Evolutionary conservation across 352 stramenopile genomes (phyloP).

Genomic region (Phytophthora boehmeriae): DNA sequence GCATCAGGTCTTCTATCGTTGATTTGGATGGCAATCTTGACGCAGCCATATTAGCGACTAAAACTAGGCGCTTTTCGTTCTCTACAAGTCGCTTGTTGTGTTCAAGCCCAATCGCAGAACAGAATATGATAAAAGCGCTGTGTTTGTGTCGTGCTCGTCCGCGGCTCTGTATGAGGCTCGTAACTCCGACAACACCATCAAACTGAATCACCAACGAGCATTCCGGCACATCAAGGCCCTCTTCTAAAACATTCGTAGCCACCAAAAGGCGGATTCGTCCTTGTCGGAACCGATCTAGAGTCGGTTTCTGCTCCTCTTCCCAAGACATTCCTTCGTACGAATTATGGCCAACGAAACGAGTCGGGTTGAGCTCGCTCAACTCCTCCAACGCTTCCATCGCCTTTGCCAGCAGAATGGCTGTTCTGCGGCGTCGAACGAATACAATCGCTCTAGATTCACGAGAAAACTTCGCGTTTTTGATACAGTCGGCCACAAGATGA

Average conservation of each 20-base stretch:
- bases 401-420: constrained; percentile 67
- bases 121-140: constrained; percentile 77
- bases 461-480: constrained; percentile 49
- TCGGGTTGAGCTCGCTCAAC: constrained; percentile 66
- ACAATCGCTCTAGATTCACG: constrained; percentile 75
- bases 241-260: constrained; percentile 82
- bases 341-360: constrained; percentile 80
- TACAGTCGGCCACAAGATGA: constrained; percentile 50
- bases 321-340: constrained; percentile 84
- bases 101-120: constrained; percentile 41
- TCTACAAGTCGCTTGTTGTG: constrained; percentile 57
- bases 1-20: constrained; percentile 45
- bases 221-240: constrained; percentile 78
- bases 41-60: constrained; percentile 42
- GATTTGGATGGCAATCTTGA: constrained; percentile 53
- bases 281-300: constrained; percentile 68
- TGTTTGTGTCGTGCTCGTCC: constrained; percentile 62
- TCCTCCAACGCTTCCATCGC: constrained; percentile 65
- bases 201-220: constrained; percentile 84
- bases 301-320: constrained; percentile 80
- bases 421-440: constrained; percentile 74
- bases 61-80: constrained; percentile 55
- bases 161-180: constrained; percentile 80
- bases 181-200: constrained; percentile 70
- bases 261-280: constrained; percentile 73